Evolutionary conservation across 371 early-diverging fungal species (phyloP), one percentile per base, ranked within the genome.

Genomic region (Mucor saturninus): DNA sequence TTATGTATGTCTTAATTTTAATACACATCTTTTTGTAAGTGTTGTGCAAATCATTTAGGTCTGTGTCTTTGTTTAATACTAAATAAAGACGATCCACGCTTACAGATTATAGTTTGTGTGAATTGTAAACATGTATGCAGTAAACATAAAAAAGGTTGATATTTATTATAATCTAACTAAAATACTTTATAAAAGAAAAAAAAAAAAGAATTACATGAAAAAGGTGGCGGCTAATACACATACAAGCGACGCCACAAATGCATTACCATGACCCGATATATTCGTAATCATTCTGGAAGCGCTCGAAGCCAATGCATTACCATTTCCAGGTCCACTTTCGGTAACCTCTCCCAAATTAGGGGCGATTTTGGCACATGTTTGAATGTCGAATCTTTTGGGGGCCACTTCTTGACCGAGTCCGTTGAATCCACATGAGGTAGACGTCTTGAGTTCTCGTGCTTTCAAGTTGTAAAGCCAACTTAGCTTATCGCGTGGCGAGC

Each of bases 401-500:
- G 67, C 38, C 0, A 71, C 67, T 26, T 60, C 53, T 61, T 64
- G 65, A 9, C 78, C 81, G 53, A 75, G 54, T 5, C 81, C 81
- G n/a, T 77, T 55, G 53, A 73, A 77, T 26, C 76, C 70, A 58
- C 81, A 81, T n/a, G 69, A 61, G 26, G 50, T 52, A n/a, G 64
- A 48, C 40, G 54, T 54, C 49, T 46, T 55, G 45, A 65, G 46
- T 45, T 72, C 69, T 38, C 57, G 62, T 9, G 67, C 64, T 51
- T 74, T 74, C 8, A 71, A 37, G 30, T 74, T 61, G 55, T 81
- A 81, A 35, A 81, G 62, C 71, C 73, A 81, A 53, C 78, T 77
- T 29, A 89, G 71, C 59, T 86, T 83, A 35, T 85, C 79, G 10
- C 73, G 62, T 0, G 80, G 73, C 1, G 71, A 52, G 58, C 89